These are phyloP conservation scores for Blastobotrys robertii DNA, from an alignment of 805 yeast genomes.

Conservation along the genomic window DNA sequence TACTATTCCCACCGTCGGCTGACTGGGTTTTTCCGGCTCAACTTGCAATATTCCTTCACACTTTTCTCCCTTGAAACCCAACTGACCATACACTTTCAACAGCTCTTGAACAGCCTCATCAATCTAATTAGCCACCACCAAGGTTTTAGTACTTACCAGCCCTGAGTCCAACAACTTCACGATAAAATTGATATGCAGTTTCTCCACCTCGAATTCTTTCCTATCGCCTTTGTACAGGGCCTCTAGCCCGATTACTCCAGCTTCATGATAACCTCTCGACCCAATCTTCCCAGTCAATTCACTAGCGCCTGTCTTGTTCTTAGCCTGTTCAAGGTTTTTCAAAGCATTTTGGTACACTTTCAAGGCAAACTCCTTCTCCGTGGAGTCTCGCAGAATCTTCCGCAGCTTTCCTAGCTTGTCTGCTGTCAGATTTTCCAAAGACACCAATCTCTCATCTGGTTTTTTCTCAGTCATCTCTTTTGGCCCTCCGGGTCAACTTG, in stretches of 20 bases:
- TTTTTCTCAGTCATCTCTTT: too few species aligned
- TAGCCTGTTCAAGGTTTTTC: background rate
- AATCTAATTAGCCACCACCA: background rate
- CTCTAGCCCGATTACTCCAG: background rate
- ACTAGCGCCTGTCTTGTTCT: background rate
- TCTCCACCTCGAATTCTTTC: slow-evolving; percentile 1
- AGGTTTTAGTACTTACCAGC: slow-evolving; percentile 8
- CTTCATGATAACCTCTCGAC: background rate
- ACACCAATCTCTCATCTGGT: too few species aligned
- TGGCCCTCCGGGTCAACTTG: too few species aligned
- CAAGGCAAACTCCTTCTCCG: slow-evolving; percentile 2
- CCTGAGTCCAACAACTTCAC: slow-evolving; percentile 6
- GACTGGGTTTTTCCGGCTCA: background rate
- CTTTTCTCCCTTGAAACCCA: background rate
- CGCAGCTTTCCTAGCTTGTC: slow-evolving; percentile 2
- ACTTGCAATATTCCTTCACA: background rate
- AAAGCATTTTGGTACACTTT: slow-evolving; percentile 1
- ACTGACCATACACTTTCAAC: background rate
- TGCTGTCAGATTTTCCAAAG: background rate
- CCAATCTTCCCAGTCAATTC: background rate
- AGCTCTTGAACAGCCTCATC: slow-evolving; percentile 4
- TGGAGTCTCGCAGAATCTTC: background rate
- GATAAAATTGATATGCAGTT: slow-evolving; percentile 4
- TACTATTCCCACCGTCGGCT: slow-evolving; percentile 2
- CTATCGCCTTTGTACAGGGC: slow-evolving; percentile 1